Evolutionary conservation across 2,329 filamentous ascomycete species (phyloP).

Genomic region (Capronia americana): DNA sequence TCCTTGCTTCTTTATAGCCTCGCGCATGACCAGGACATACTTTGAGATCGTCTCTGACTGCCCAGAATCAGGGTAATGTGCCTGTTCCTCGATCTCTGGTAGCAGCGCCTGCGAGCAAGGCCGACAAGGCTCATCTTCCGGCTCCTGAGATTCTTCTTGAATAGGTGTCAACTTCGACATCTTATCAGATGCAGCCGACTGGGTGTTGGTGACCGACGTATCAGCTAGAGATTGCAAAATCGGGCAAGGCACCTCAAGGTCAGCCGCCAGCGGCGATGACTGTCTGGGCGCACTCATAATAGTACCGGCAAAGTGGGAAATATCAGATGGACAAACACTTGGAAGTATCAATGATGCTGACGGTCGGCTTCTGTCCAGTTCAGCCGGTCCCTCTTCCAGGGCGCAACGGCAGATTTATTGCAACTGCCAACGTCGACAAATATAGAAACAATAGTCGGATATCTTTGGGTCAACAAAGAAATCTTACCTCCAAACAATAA

Average conservation of each 20-base stretch:
- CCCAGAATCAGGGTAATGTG: neutral
- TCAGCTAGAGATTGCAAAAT: constrained; percentile 10
- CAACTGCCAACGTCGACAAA: neutral
- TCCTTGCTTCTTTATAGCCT: constrained; percentile 19
- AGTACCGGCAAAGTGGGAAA: neutral
- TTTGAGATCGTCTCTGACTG: constrained; percentile 14
- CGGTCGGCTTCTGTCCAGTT: neutral
- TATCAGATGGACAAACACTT: neutral
- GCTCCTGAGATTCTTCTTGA: constrained; percentile 19
- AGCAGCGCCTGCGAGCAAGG: neutral
- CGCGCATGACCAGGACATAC: constrained; percentile 23
- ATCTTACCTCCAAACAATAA: constrained; percentile 9
- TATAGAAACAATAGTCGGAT: constrained; percentile 9
- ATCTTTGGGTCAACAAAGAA: constrained; percentile 1
- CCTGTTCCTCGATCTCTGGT: neutral
- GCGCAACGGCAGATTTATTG: constrained; percentile 2
- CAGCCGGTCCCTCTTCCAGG: neutral
- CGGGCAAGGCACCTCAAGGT: constrained; percentile 7
- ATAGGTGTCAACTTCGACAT: constrained; percentile 18
- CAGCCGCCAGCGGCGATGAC: constrained; percentile 14
- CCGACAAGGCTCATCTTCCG: constrained; percentile 13
- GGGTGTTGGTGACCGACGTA: neutral
- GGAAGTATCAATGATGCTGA: neutral
- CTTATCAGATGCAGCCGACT: constrained; percentile 5
- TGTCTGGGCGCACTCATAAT: constrained; percentile 16